Conservation (phyloP, 345 rosid species). For the Syzygium aromaticum region DNA sequence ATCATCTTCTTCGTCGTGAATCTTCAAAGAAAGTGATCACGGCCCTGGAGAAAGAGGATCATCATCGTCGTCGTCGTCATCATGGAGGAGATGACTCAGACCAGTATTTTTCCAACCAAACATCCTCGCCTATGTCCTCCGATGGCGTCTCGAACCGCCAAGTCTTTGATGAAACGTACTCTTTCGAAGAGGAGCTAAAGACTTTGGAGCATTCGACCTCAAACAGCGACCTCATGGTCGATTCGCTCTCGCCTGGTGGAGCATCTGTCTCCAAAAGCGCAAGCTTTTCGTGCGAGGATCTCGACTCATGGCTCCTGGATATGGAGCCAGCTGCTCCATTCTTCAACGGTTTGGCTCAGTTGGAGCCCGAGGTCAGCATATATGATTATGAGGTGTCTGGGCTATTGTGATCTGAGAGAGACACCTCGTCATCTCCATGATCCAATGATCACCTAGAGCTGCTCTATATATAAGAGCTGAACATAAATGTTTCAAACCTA, state of each 20-base stretch:
- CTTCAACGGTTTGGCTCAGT: background rate
- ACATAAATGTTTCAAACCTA: background rate
- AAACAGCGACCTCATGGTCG: background rate
- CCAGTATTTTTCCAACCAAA: background rate
- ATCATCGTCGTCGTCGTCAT: background rate
- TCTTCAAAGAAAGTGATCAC: background rate
- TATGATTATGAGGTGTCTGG: constrained; percentile 15
- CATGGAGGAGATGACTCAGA: background rate
- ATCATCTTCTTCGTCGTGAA: background rate
- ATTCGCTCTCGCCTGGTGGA: background rate
- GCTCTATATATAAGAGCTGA: background rate
- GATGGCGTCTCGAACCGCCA: background rate
- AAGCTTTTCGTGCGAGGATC: background rate
- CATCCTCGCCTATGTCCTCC: background rate
- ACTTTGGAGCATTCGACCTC: background rate
- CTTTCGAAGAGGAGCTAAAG: background rate
- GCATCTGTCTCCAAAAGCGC: background rate
- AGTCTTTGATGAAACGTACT: background rate
- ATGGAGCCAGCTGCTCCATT: background rate
- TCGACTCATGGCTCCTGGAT: constrained; percentile 10
- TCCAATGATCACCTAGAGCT: background rate
- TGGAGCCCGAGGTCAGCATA: constrained; percentile 13
- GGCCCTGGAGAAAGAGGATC: background rate
- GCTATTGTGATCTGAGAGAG: background rate
- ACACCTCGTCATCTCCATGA: background rate